Percentiles rank a stretch among this genome's conserved stretches.
These are phyloP conservation scores for Rubus idaeus DNA, from an alignment of 306 rosid species.

Conservation along the genomic window DNA sequence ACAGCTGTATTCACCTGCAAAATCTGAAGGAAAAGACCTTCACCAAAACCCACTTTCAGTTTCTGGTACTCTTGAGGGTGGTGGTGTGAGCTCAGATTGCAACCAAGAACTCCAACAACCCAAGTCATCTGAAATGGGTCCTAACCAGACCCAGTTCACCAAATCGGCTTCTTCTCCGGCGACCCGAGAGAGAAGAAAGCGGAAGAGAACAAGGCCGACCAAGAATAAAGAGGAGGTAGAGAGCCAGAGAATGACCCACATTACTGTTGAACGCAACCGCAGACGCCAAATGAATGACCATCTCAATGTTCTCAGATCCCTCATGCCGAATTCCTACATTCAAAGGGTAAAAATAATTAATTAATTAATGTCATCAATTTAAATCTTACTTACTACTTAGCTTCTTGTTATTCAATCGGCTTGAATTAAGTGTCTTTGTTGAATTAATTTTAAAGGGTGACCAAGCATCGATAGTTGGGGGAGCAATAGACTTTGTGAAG, in stretches of 20 bases:
- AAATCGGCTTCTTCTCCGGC: slow-evolving; percentile 28
- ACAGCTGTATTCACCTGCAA: slow-evolving; percentile 58
- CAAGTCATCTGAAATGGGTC: slow-evolving; percentile 15
- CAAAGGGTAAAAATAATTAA: slow-evolving; percentile 62
- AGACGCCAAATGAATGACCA: slow-evolving; percentile 97
- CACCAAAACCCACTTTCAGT: slow-evolving; percentile 34
- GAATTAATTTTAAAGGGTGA: slow-evolving; percentile 57
- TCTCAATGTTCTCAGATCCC: slow-evolving; percentile 79
- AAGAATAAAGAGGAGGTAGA: slow-evolving; percentile 94
- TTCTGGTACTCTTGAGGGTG: slow-evolving; percentile 39
- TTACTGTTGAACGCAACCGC: slow-evolving; percentile 90
- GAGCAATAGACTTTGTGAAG: slow-evolving; percentile 96
- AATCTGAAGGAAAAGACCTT: slow-evolving; percentile 58
- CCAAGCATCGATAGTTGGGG: slow-evolving; percentile 96
- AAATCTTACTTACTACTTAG: not conserved
- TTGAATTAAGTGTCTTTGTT: not conserved
- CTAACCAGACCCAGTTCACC: slow-evolving; percentile 29
- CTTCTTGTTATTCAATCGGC: not conserved
- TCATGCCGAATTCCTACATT: slow-evolving; percentile 81
- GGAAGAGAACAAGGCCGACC: slow-evolving; percentile 69
- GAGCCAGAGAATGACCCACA: slow-evolving; percentile 93
- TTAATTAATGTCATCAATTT: not conserved
- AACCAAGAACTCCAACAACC: slow-evolving; percentile 37
- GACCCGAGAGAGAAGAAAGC: slow-evolving; percentile 57
- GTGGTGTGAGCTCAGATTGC: slow-evolving; percentile 38